Evolutionary conservation across 306 rosid species (phyloP), one percentile per base, ranked within the genome.

Genomic region (Castanea mollissima): DNA sequence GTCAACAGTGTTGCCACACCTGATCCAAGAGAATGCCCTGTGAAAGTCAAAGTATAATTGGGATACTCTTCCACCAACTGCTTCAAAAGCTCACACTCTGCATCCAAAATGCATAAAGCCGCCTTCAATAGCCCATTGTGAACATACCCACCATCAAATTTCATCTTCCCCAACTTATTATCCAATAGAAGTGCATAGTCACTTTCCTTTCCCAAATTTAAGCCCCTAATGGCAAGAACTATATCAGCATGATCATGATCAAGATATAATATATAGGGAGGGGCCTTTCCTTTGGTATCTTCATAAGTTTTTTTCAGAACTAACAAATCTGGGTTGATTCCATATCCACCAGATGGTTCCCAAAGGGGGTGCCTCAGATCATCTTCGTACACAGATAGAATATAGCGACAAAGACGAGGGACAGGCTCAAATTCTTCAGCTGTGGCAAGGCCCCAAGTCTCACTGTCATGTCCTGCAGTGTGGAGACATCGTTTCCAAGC

Each of bases 401-500:
- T 90, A 70, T 94, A 90, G 46, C 97, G 94, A 76, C 98, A 94
- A 63, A 94, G 86, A 82, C 94, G 98, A 65, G 98, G 97, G 35
- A 92, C 76, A 60, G 98, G 92, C 85, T 90, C 96, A 4, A 94
- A 94, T 77, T 94, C 98, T 77, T 92, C 98, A 1, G 85, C 74
- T 3, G 87, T 80, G 34, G 97, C 89, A 80, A 89, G 58, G 31
- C 98, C 94, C 98, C 98, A 94, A 73, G 86, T 89, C 83, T 92
- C 98, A 84, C 98, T 94, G 83, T 92, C 98, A 85, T 94, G 97
- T 57, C 97, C 98, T 69, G 98, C 97, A 38, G 96, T 79, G 83
- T 90, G 96, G 86, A 94, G 96, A 78, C 98, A 94, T 52, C 97
- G 83, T 87, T 92, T 94, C 92, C 96, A 94, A 52, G 87, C 96